A percentile compares a stretch with the other conserved stretches of the same genome.
phyloP scores from a whole-genome alignment of 2,329 filamentous ascomycete genomes.

The Thielaviopsis euricoi region DNA sequence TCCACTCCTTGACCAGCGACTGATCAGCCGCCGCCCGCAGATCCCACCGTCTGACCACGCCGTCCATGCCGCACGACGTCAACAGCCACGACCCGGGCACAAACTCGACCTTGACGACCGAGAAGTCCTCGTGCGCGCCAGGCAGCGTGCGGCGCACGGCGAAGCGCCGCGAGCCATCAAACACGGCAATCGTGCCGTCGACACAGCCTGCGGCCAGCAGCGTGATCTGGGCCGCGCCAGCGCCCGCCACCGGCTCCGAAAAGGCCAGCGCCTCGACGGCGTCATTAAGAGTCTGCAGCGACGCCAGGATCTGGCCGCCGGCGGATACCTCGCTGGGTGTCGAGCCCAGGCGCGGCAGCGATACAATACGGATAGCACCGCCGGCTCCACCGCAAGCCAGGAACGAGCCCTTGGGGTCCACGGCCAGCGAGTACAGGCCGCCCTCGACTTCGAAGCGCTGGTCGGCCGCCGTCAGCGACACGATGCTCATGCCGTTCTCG shows the following conservation, averaged over 20 bases:
- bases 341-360: slow-evolving; percentile 50
- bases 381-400: slow-evolving; percentile 77
- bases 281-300: slow-evolving; percentile 59
- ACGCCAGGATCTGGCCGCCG: slow-evolving; percentile 55
- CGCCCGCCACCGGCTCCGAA: slow-evolving; percentile 21
- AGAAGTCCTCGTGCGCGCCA: slow-evolving; percentile 72
- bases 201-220: slow-evolving; percentile 51
- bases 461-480: slow-evolving; percentile 64
- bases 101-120: slow-evolving; percentile 88
- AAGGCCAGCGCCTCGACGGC: slow-evolving; percentile 65
- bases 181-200: slow-evolving; percentile 66
- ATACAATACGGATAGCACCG: slow-evolving; percentile 70
- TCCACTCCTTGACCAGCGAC: slow-evolving; percentile 74
- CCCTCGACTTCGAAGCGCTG: slow-evolving; percentile 86
- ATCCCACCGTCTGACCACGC: slow-evolving; percentile 82
- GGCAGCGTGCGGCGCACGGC: slow-evolving; percentile 69
- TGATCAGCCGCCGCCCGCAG: slow-evolving; percentile 42
- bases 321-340: slow-evolving; percentile 22
- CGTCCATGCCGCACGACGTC: slow-evolving; percentile 83
- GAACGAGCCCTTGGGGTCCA: slow-evolving; percentile 64
- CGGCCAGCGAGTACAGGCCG: slow-evolving; percentile 72
- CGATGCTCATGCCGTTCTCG: slow-evolving; percentile 45
- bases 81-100: slow-evolving; percentile 52
- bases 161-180: slow-evolving; percentile 73
- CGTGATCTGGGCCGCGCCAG: slow-evolving; percentile 29